Evolutionary conservation across 345 rosid species (phyloP).

Genomic region (Diplotaxis tenuifolia): DNA sequence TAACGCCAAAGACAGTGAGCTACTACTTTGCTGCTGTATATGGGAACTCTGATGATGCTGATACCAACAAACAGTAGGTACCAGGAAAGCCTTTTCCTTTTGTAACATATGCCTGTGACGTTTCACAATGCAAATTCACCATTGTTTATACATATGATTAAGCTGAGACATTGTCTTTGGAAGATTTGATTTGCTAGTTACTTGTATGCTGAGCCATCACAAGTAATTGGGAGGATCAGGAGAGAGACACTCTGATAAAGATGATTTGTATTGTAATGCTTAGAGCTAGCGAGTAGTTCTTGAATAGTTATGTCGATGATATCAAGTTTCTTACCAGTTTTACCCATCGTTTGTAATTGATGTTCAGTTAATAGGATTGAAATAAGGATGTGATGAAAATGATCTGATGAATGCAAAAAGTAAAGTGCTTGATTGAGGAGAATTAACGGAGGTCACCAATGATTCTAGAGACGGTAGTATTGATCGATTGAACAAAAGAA

Average conservation of each 20-base stretch:
- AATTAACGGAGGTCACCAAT: neutral
- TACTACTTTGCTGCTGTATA: conserved; percentile 66
- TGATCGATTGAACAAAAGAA: too few relatives aligned
- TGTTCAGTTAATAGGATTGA: neutral
- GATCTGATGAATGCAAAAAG: neutral
- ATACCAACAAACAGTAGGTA: conserved; percentile 22
- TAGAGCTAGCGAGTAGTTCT: neutral
- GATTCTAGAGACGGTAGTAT: neutral
- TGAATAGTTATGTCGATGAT: neutral
- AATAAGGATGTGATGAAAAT: neutral
- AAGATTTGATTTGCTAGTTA: neutral
- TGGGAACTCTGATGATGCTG: conserved; percentile 42
- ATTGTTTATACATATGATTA: neutral
- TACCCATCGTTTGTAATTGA: neutral
- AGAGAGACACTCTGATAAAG: neutral
- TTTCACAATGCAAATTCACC: conserved; percentile 13
- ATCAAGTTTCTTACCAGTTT: neutral
- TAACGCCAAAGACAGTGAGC: conserved; percentile 62
- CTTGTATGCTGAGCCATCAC: neutral
- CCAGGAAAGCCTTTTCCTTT: neutral
- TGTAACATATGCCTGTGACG: conserved; percentile 10
- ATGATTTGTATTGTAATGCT: neutral
- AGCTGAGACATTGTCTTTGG: neutral
- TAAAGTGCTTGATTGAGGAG: neutral
- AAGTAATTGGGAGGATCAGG: neutral